phyloP scores from a whole-genome alignment of 2,329 filamentous ascomycete genomes.

The Coniochaeta pulveracea region DNA sequence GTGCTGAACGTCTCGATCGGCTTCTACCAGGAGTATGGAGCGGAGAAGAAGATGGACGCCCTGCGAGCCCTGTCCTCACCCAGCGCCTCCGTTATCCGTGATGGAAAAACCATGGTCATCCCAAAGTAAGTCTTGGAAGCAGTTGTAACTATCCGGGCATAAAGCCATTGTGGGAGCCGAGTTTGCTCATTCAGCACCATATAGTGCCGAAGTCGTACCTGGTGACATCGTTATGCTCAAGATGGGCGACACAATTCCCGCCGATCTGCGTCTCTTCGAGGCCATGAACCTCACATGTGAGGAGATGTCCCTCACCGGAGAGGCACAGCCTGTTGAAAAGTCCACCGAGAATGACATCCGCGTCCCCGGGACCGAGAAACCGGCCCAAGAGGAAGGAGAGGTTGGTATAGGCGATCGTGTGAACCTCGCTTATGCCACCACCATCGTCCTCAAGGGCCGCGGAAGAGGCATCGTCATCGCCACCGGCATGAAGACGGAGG shows the following conservation, averaged over 20 bases:
- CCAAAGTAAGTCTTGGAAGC: slow-evolving; percentile 44
- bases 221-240: slow-evolving; percentile 58
- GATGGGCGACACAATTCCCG: slow-evolving; percentile 65
- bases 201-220: slow-evolving; percentile 52
- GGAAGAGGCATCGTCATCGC: slow-evolving; percentile 61
- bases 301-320: slow-evolving; percentile 66
- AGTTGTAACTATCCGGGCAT: too few relatives aligned
- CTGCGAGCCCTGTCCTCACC: slow-evolving; percentile 49
- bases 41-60: slow-evolving; percentile 57
- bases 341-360: slow-evolving; percentile 37
- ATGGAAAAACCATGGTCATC: slow-evolving; percentile 45
- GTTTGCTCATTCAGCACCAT: too few relatives aligned
- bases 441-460: slow-evolving; percentile 60
- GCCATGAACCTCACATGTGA: slow-evolving; percentile 73
- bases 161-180: too few relatives aligned
- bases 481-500: slow-evolving; percentile 65
- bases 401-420: slow-evolving; percentile 60
- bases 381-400: slow-evolving; percentile 30
- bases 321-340: slow-evolving; percentile 63
- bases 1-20: slow-evolving; percentile 59
- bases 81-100: slow-evolving; percentile 49
- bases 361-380: slow-evolving; percentile 32
- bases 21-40: slow-evolving; percentile 53
- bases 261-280: slow-evolving; percentile 59
- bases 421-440: slow-evolving; percentile 68